Base-by-base conservation (phyloP, 768 basidiomycete genomes). In the Macrolepiota fuliginosa region DNA sequence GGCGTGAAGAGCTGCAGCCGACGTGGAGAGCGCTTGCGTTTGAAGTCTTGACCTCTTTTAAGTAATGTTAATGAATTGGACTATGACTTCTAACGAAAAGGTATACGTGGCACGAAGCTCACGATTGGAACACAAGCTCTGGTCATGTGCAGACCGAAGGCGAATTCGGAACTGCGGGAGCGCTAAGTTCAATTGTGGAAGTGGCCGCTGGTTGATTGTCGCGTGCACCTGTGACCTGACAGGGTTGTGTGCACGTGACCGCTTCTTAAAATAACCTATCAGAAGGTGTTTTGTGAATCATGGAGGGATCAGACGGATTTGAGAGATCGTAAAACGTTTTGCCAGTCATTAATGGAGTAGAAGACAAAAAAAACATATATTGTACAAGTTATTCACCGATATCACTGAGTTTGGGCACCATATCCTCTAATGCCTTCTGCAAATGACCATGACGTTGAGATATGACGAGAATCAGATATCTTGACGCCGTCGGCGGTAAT, bases 391-490 rank as follows among this genome's bases (percentile, higher is more conserved):
- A 15, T 54, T 55, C 46, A 27, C 47, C 13, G n/a, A 42, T 39
- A 51, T 76, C 80, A 96, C 81, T 94, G 90, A n/a, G 86, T 90
- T 78, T 96, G 93, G 32, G 91, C 82, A 27, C 95, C 94, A 71
- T 96, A 97, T 2, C 94, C 94, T 66, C 92, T 81, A 67, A 98
- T 89, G 22, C 86, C 88, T 73, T 98, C 96, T 15, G 95, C 96
- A 69, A 98, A 98, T 36, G 80, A 77, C 97, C 97, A 99, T 24
- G 85, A 76, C 1, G 96, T 97, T 64, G 89, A 83, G 4, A 92
- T 74, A 46, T 81, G 78, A 64, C 85, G 81, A 29, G 94, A 86
- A 63, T 93, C 94, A 0, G 92, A 91, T 62, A 99, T 92, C 9
- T 73, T 74, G 32, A 89, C 83, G 1, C 96, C 96, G 2, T 83